A percentile compares a stretch with the other conserved stretches of the same genome.
Conservation (phyloP, 1,284 basidiomycete genomes). For the Malassezia dermatis region DNA sequence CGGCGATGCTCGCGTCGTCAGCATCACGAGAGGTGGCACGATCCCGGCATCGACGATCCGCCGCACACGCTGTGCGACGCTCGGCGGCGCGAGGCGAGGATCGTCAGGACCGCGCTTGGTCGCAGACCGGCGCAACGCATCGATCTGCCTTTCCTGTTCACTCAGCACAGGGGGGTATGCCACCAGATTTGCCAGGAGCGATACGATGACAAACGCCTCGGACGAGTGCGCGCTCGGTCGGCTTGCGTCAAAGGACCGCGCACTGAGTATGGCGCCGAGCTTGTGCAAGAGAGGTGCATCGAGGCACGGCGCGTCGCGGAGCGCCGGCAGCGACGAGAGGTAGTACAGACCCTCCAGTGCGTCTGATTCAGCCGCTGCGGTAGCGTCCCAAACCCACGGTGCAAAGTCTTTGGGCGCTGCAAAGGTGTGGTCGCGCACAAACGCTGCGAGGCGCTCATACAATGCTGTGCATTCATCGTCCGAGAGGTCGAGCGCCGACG, state of each 20-base stretch:
- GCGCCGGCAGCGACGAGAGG: conserved; percentile 22
- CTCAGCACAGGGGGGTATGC: conserved; percentile 24
- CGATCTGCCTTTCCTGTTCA: conserved; percentile 29
- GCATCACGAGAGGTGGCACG: conserved; percentile 21
- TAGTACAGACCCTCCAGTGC: conserved; percentile 35
- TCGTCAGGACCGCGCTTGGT: neutral
- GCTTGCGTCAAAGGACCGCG: neutral
- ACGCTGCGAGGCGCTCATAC: neutral
- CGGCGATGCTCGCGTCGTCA: conserved; percentile 11
- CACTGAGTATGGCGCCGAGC: conserved; percentile 16
- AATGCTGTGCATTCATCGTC: conserved; percentile 5
- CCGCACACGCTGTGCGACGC: conserved; percentile 18
- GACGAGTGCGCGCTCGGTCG: neutral
- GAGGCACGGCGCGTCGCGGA: conserved; percentile 17
- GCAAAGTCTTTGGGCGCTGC: neutral
- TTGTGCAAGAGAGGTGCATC: conserved; percentile 19
- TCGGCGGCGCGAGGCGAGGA: conserved; percentile 4
- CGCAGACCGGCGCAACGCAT: conserved; percentile 25
- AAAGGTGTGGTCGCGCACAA: neutral
- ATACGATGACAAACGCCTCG: conserved; percentile 23
- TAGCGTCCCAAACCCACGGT: neutral
- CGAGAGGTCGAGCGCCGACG: neutral
- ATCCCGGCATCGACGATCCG: conserved; percentile 25
- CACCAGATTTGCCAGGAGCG: conserved; percentile 24
- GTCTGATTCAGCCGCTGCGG: conserved; percentile 12